Evolutionary conservation across 768 basidiomycete genomes (phyloP), one percentile per base, ranked within the genome.

Genomic region (Tulasnella sp.): DNA sequence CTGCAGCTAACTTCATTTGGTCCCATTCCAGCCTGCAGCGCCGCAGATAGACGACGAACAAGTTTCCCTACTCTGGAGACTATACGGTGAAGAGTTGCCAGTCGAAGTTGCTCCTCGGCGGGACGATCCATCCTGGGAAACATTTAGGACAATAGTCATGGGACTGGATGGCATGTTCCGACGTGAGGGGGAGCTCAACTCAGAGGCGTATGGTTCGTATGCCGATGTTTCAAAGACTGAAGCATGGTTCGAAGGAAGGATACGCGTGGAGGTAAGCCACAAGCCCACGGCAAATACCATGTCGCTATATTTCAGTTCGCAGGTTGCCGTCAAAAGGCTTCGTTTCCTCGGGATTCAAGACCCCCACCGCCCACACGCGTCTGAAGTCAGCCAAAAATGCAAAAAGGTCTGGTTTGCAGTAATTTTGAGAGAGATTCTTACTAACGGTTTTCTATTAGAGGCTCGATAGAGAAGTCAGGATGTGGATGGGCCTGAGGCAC

Each of bases 301-400:
- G n/a, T n/a, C n/a, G n/a, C n/a, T n/a, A n/a, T n/a, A n/a, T n/a
- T n/a, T n/a, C n/a, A n/a, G n/a, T n/a, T n/a, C n/a, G n/a, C 17
- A 72, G 71, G 71, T 72, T 22, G 71, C 71, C 12, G n/a, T 72
- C 5, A 72, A 72, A 72, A 36, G n/a, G 12, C 40, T 72, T 15
- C 39, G 71, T 14, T n/a, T 19, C 34, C 19, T 72, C 71, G 25
- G 12, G 19, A n/a, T 72, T 17, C 9, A 58, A 22, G 54, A 58
- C 22, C 39, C 14, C 7, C n/a, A 14, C 6, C 31, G 40, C 31
- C 68, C 68, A 11, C 4, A 8, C 6, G 8, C 15, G 34, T 69
- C 39, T 3, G 19, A 42, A 7, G 45, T 22, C 9, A 0, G 40
- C 9, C n/a, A 70, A 36, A 14, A 29, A 15, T 25, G 39, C 12